A percentile compares a stretch with the other conserved stretches of the same genome.
Evolutionary conservation across 345 rosid species (phyloP).

Genomic region (Gossypium stocksii): DNA sequence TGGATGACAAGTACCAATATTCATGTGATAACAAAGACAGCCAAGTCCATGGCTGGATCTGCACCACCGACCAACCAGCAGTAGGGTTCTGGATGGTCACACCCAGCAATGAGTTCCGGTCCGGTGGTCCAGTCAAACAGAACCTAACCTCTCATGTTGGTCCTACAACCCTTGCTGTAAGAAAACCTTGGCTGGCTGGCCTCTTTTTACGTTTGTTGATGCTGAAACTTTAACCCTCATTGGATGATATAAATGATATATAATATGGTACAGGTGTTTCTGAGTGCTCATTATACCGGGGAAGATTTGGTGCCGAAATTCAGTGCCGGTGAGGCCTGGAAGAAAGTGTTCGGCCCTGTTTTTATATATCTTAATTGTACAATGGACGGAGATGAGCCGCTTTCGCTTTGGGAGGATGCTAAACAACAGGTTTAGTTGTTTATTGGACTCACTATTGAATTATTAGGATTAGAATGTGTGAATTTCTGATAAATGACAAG

Average conservation of each 20-base stretch:
- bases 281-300: constrained; percentile 80
- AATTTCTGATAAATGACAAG: not conserved
- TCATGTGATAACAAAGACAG: constrained; percentile 70
- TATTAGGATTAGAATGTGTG: not conserved
- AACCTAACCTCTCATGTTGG: constrained; percentile 89
- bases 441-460: not conserved
- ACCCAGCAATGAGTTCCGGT: constrained; percentile 76
- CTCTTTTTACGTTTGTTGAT: constrained; percentile 6
- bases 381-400: not conserved
- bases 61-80: constrained; percentile 41
- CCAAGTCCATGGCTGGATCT: constrained; percentile 82
- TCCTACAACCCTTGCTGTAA: constrained; percentile 72
- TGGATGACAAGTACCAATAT: constrained; percentile 91
- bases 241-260: not conserved
- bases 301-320: constrained; percentile 69
- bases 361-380: constrained; percentile 48
- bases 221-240: no score
- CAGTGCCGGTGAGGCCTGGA: constrained; percentile 64
- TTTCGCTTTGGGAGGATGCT: constrained; percentile 57
- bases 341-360: constrained; percentile 77
- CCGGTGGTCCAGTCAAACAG: constrained; percentile 82
- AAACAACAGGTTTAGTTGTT: constrained; percentile 39
- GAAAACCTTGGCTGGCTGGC: constrained; percentile 18
- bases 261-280: constrained; percentile 52
- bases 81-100: constrained; percentile 93